These are phyloP conservation scores for Chaetomidium leptoderma DNA, from an alignment of 495 filamentous ascomycete species.

Conservation along the genomic window DNA sequence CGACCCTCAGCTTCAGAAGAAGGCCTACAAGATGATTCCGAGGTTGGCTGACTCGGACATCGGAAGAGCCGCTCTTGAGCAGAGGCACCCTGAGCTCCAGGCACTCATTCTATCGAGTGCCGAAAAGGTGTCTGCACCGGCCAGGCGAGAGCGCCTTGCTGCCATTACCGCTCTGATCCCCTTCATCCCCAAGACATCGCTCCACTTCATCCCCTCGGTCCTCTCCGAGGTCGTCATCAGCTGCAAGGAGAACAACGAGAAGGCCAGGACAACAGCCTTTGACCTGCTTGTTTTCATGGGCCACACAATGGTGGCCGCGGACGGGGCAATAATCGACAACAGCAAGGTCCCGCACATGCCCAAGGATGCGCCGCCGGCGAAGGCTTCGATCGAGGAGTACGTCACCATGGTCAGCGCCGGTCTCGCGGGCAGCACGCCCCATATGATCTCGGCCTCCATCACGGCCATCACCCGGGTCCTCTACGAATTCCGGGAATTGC, in stretches of 20 bases:
- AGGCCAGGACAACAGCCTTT: slow-evolving; percentile 81
- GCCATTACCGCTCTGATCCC: slow-evolving; percentile 75
- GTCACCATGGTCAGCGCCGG: slow-evolving; percentile 98
- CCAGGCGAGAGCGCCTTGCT: slow-evolving; percentile 75
- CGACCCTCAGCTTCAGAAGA: slow-evolving; percentile 97
- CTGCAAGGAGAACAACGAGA: slow-evolving; percentile 95
- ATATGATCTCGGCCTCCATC: slow-evolving; percentile 93
- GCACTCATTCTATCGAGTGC: slow-evolving; percentile 67
- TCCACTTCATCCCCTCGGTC: slow-evolving; percentile 89
- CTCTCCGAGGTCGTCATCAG: slow-evolving; percentile 90
- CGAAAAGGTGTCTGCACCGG: slow-evolving; percentile 78
- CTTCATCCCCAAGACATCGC: slow-evolving; percentile 64
- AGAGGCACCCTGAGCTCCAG: slow-evolving; percentile 72
- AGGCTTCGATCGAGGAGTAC: slow-evolving; percentile 84
- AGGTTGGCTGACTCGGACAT: slow-evolving; percentile 74
- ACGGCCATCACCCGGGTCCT: slow-evolving; percentile 87
- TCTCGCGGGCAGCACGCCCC: slow-evolving; percentile 81
- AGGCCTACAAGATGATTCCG: slow-evolving; percentile 95
- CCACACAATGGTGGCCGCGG: slow-evolving; percentile 61
- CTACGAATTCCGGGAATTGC: slow-evolving; percentile 72
- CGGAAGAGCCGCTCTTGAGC: slow-evolving; percentile 64
- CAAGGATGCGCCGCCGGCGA: slow-evolving; percentile 65
- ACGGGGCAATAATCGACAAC: slow-evolving; percentile 74
- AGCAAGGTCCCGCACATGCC: slow-evolving; percentile 82
- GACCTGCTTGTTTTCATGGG: slow-evolving; percentile 87